A percentile compares a stretch with the other conserved stretches of the same genome.
These are phyloP conservation scores for Wickerhamomyces sp. DNA, from an alignment of 1,139 yeast genomes.

Conservation along the genomic window DNA sequence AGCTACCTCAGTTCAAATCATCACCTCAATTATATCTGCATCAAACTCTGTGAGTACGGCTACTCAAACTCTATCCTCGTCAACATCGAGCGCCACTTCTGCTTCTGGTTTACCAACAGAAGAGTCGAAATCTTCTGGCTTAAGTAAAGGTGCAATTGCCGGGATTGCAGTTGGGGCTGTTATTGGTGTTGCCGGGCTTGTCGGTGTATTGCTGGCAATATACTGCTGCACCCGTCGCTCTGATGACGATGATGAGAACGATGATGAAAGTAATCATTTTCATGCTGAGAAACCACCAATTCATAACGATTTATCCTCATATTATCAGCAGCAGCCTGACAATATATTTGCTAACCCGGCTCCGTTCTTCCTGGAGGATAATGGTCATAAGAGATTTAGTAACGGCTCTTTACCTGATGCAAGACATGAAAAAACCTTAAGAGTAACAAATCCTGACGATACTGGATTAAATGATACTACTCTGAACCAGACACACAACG, in stretches of 20 bases:
- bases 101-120: slow-evolving; percentile 12
- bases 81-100: slow-evolving; percentile 17
- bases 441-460: slow-evolving; percentile 24
- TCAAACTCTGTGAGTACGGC: slow-evolving; percentile 12
- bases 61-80: slow-evolving; percentile 8
- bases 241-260: slow-evolving; percentile 13
- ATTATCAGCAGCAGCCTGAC: slow-evolving; percentile 6
- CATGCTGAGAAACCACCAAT: slow-evolving; percentile 15
- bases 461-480: slow-evolving; percentile 15
- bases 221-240: slow-evolving; percentile 35
- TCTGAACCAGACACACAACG: slow-evolving; percentile 3
- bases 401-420: slow-evolving; percentile 70
- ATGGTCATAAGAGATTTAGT: slow-evolving; percentile 45
- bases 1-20: background rate
- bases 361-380: slow-evolving; percentile 23
- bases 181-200: slow-evolving; percentile 39
- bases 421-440: slow-evolving; percentile 26
- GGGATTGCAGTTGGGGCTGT: slow-evolving; percentile 65
- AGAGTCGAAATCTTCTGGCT: slow-evolving; percentile 17
- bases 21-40: slow-evolving; percentile 12
- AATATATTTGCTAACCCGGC: slow-evolving; percentile 9
- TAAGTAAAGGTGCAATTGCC: slow-evolving; percentile 64
- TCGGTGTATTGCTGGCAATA: slow-evolving; percentile 36
- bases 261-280: slow-evolving; percentile 17
- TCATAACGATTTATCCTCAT: slow-evolving; percentile 15